Percentiles rank a stretch among this genome's conserved stretches.
Conservation (phyloP, 176 grass and related monocot species). For the Musa beccarii region DNA sequence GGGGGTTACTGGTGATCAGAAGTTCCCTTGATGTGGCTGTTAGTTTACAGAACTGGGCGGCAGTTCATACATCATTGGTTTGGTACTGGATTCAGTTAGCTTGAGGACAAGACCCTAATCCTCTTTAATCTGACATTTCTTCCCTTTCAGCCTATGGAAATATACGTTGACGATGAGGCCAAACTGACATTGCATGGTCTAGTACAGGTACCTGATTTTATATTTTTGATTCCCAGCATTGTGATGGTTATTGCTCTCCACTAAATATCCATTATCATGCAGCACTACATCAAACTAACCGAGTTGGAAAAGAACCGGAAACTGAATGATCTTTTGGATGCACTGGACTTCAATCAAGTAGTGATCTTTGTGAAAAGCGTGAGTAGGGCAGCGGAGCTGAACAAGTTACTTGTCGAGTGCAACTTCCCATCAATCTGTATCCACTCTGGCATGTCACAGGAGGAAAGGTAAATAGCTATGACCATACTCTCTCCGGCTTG, state of each 20-base stretch:
- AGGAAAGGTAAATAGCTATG: slow-evolving; percentile 46
- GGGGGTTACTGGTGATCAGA: too few species aligned
- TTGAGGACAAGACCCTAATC: slow-evolving; percentile 59
- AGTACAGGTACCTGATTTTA: slow-evolving; percentile 55
- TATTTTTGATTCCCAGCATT: neutral
- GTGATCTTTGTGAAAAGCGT: slow-evolving; percentile 99
- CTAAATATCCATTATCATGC: neutral
- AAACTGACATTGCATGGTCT: slow-evolving; percentile 96
- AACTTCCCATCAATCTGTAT: slow-evolving; percentile 97
- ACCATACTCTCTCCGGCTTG: too few species aligned
- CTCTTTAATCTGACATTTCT: slow-evolving; percentile 83
- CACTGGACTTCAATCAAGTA: slow-evolving; percentile 96
- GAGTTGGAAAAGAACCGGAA: slow-evolving; percentile 96
- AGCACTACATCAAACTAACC: slow-evolving; percentile 94
- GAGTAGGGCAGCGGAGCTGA: slow-evolving; percentile 77
- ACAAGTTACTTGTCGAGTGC: slow-evolving; percentile 94
- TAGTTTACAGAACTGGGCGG: slow-evolving; percentile 14
- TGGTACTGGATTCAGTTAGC: slow-evolving; percentile 46
- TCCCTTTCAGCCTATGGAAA: slow-evolving; percentile 99
- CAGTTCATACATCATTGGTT: slow-evolving; percentile 40
- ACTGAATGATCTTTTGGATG: slow-evolving; percentile 95
- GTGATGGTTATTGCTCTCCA: neutral
- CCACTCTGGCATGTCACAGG: slow-evolving; percentile 97
- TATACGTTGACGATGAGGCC: slow-evolving; percentile 99
- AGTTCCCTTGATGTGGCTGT: slow-evolving; percentile 22